These are phyloP conservation scores for Hylodesmum podocarpum DNA, from an alignment of 306 rosid genomes.

Conservation along the genomic window DNA sequence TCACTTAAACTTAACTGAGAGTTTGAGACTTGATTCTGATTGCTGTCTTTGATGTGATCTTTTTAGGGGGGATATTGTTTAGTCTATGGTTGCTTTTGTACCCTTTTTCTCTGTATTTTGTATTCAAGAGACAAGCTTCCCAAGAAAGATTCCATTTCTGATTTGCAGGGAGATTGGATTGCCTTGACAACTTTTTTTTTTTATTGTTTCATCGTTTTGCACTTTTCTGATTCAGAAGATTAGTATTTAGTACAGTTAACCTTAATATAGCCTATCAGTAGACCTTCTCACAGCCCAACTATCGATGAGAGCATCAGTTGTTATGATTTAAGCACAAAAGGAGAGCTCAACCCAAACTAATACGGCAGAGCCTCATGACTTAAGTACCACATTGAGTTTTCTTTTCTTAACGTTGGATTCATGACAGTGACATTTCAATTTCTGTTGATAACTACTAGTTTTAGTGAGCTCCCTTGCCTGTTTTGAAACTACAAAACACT, in stretches of 20 bases:
- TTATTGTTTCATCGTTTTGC: background rate
- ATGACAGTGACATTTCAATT: background rate
- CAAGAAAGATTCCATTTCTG: background rate
- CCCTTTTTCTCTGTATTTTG: background rate
- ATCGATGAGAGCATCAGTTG: background rate
- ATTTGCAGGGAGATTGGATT: background rate
- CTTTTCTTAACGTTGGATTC: background rate
- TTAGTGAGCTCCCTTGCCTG: conserved; percentile 2
- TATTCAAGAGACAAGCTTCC: background rate
- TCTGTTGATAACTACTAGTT: background rate
- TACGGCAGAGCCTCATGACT: background rate
- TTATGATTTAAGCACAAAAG: background rate
- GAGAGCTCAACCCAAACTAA: background rate
- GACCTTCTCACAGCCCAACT: background rate
- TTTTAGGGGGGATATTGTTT: background rate
- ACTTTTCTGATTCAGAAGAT: background rate
- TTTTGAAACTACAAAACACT: background rate
- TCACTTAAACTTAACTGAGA: background rate
- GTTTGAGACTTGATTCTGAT: background rate
- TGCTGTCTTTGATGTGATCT: background rate
- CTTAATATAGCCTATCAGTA: background rate
- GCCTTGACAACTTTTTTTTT: background rate
- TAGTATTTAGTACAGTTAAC: background rate
- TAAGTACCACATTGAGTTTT: background rate
- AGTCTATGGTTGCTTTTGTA: background rate